phyloP scores from a whole-genome alignment of 2,329 filamentous ascomycete species.

The Falciphora oryzae region DNA sequence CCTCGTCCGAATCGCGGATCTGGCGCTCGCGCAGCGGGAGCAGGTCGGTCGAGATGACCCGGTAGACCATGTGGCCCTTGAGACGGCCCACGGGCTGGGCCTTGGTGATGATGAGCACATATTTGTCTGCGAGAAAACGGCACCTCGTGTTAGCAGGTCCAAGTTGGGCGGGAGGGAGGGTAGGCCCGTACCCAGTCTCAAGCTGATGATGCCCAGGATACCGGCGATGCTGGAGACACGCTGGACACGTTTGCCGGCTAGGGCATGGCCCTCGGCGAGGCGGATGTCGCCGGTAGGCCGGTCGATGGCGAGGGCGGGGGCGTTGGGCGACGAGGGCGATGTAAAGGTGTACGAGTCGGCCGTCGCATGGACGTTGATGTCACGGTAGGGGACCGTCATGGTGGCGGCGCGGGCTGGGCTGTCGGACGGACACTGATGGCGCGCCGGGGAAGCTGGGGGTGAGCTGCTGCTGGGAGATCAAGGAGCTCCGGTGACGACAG shows the following conservation, averaged over 20 bases:
- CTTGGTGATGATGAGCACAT: conserved; percentile 94
- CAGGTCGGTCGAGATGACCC: conserved; percentile 84
- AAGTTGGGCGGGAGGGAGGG: background rate
- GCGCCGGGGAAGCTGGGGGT: no score
- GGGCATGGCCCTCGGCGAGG: conserved; percentile 71
- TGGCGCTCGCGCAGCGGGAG: conserved; percentile 88
- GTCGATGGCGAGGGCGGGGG: conserved; percentile 82
- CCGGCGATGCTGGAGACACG: conserved; percentile 88
- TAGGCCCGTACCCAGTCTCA: conserved; percentile 71
- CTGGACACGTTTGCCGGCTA: conserved; percentile 64
- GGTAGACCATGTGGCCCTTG: conserved; percentile 95
- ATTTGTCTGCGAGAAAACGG: conserved; percentile 62
- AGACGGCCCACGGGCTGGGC: conserved; percentile 84
- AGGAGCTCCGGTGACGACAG: background rate
- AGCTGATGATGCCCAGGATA: conserved; percentile 87
- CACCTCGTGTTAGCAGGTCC: conserved; percentile 7
- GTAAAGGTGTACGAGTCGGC: conserved; percentile 93
- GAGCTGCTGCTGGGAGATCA: no score
- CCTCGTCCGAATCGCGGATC: conserved; percentile 89
- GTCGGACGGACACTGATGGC: conserved; percentile 1
- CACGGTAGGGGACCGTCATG: conserved; percentile 67
- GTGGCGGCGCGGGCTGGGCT: conserved; percentile 12
- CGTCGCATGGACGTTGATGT: conserved; percentile 94
- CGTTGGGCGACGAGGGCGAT: conserved; percentile 86
- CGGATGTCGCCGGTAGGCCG: conserved; percentile 87